Base-by-base conservation (phyloP, 1,284 basidiomycete species). In the Phellinidium pouzarii region DNA sequence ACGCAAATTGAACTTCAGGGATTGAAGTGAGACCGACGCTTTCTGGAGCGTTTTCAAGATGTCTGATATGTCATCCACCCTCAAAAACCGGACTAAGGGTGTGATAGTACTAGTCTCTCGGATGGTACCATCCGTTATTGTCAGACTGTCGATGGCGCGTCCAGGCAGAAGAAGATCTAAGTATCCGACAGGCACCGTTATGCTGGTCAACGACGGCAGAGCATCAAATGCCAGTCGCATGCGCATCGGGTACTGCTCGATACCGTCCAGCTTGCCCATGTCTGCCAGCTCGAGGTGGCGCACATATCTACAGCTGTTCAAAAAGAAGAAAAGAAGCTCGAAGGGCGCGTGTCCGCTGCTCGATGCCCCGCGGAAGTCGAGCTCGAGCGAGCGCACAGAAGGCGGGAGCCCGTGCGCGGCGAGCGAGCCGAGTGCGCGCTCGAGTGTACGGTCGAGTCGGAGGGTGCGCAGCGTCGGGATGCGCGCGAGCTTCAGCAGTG, bases 1-100 rank as follows among this genome's bases (percentile, higher is more conserved):
- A 7, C 26, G 46, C 36, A 58, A 23, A 29, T 55, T 55, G 43
- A 58, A 58, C n/a, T 50, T 48, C 20, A 58, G 25, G 12, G 44
- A 46, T 22, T 38, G 48, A 11, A 55, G 50, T 2, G 48, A 47
- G 20, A 55, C 23, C 6, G 25, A 40, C 9, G 54, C 34, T 1
- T 22, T 27, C 23, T 48, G 47, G 34, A 55, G 22, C 5, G 40
- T 41, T 14, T 38, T 40, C 31, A 56, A 36, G 4, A 50, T 43
- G 3, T 38, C 36, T 26, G 40, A 37, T 4, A 56, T 45, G 22
- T 53, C 54, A 11, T 34, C 40, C 45, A 56, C 43, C 8, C 26
- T 56, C 22, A 52, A 22, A 23, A 36, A 53, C 34, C 37, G 37
- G 8, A 44, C 19, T 12, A 53, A 38, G 0, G 50, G 50, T 9